A percentile compares a stretch with the other conserved stretches of the same genome.
Conservation (phyloP, 1,284 basidiomycete genomes). For the Polyporus tsugae region DNA sequence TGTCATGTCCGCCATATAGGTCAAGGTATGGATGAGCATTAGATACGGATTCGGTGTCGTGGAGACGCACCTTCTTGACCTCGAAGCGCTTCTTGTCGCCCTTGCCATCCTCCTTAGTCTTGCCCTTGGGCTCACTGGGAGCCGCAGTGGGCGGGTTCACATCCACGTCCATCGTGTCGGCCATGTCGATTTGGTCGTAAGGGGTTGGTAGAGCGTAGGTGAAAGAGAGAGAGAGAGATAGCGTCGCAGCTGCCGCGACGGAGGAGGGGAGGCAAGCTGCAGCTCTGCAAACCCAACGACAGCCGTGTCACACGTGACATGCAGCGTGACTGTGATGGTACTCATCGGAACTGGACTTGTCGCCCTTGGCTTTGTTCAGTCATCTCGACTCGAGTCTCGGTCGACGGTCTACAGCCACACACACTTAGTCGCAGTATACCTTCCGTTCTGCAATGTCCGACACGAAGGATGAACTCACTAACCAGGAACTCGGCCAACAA, state of each 20-base stretch:
- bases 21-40: constrained; percentile 14
- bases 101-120: constrained; percentile 59
- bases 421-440: neutral
- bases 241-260: constrained; percentile 20
- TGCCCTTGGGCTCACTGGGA: constrained; percentile 53
- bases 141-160: constrained; percentile 64
- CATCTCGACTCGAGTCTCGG: neutral
- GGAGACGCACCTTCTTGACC: constrained; percentile 86
- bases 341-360: neutral
- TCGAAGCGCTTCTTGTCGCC: constrained; percentile 86
- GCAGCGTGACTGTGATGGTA: constrained; percentile 14
- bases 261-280: constrained; percentile 29
- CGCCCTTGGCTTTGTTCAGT: neutral
- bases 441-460: constrained; percentile 33
- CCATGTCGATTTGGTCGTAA: constrained; percentile 51
- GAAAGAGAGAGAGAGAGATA: constrained; percentile 4
- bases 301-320: constrained; percentile 20
- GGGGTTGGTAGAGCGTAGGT: neutral
- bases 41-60: constrained; percentile 9
- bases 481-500: constrained; percentile 51
- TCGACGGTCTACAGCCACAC: neutral
- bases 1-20: constrained; percentile 44
- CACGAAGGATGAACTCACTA: constrained; percentile 44
- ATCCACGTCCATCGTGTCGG: constrained; percentile 84
- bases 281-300: constrained; percentile 20